A percentile compares a stretch with the other conserved stretches of the same genome.
These are phyloP conservation scores for Claviceps humidiphila DNA, from an alignment of 2,329 filamentous ascomycete genomes.

Conservation along the genomic window DNA sequence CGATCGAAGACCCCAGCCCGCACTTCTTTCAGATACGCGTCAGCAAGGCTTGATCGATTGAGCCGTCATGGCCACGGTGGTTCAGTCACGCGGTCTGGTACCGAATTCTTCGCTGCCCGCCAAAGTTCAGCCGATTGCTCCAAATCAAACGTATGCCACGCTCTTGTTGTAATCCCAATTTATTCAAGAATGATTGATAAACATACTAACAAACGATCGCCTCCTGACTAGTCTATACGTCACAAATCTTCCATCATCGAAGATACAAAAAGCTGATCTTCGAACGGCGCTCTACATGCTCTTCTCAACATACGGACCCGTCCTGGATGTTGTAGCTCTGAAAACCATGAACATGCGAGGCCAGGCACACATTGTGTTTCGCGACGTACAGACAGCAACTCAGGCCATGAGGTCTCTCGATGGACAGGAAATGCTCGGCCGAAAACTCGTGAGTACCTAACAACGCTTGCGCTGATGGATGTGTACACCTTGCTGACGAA, in stretches of 20 bases:
- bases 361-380: conserved; percentile 85
- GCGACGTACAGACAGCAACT: conserved; percentile 80
- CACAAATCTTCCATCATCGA: conserved; percentile 71
- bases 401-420: conserved; percentile 86
- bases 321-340: conserved; percentile 82
- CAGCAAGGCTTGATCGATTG: not conserved
- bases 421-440: conserved; percentile 74
- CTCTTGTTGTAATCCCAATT: not conserved
- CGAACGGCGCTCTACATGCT: conserved; percentile 81
- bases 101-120: conserved; percentile 30
- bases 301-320: conserved; percentile 84
- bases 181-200: not conserved
- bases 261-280: conserved; percentile 79
- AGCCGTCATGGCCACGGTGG: conserved; percentile 22
- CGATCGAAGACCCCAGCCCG: not conserved
- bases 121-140: conserved; percentile 44
- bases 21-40: not conserved
- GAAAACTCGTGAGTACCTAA: conserved; percentile 55
- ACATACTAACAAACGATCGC: conserved; percentile 1
- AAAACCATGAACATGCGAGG: conserved; percentile 90
- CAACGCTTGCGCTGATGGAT: not conserved
- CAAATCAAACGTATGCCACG: conserved; percentile 58
- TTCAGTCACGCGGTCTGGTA: conserved; percentile 26
- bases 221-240: conserved; percentile 60
- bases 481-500: not conserved